Evolutionary conservation across 2,329 filamentous ascomycete species (phyloP).

Genomic region (Bipolaris sorokiniana): DNA sequence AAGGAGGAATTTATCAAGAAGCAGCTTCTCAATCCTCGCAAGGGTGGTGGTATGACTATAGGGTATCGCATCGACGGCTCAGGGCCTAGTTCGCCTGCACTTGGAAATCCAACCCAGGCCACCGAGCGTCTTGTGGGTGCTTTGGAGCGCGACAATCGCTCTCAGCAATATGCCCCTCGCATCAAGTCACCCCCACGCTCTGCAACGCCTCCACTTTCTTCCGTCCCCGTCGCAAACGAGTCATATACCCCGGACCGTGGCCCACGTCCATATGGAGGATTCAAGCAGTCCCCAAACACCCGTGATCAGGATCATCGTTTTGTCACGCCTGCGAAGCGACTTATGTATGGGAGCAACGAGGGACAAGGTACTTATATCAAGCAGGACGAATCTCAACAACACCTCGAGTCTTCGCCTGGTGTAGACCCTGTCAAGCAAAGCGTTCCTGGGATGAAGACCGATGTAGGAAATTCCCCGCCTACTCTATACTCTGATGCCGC

Average conservation of each 20-base stretch:
- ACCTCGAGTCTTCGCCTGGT: conserved; percentile 40
- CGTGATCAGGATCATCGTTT: conserved; percentile 39
- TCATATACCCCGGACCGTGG: conserved; percentile 63
- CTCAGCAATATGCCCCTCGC: conserved; percentile 23
- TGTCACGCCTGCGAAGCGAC: conserved; percentile 44
- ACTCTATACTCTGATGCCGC: conserved; percentile 45
- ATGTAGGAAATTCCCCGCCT: conserved; percentile 46
- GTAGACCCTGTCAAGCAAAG: conserved; percentile 43
- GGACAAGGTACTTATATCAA: conserved; percentile 32
- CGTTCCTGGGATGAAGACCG: conserved; percentile 40
- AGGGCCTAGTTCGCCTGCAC: conserved; percentile 69
- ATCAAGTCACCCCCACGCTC: conserved; percentile 54
- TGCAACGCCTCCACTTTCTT: conserved; percentile 55
- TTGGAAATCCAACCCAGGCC: conserved; percentile 60
- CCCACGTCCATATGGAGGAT: conserved; percentile 46
- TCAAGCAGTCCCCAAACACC: conserved; percentile 43
- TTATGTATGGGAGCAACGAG: conserved; percentile 38
- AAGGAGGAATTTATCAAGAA: conserved; percentile 88
- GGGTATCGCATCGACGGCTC: conserved; percentile 62
- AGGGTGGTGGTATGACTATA: conserved; percentile 38
- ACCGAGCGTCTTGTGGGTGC: conserved; percentile 54
- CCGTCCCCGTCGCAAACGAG: conserved; percentile 57
- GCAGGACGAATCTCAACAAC: conserved; percentile 28
- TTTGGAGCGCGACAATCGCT: conserved; percentile 33
- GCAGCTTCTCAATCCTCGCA: conserved; percentile 55